Conservation (phyloP, 352 stramenopile genomes). For the Phytopythium montanum region DNA sequence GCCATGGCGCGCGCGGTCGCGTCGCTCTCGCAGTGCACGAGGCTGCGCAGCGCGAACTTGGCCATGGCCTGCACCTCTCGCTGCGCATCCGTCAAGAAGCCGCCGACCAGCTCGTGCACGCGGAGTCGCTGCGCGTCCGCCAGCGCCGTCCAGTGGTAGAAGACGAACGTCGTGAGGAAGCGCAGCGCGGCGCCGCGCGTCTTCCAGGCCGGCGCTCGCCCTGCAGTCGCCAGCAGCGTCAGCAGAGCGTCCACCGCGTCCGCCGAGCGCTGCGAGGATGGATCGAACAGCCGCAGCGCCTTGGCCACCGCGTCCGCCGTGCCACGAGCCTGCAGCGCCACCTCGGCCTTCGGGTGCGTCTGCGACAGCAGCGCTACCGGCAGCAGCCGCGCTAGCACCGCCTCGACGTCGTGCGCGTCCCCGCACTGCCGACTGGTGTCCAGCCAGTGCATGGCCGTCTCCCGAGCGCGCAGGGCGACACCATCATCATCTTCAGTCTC, state of each 20-base stretch:
- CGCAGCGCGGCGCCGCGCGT: slow-evolving; percentile 64
- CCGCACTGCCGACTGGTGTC: slow-evolving; percentile 44
- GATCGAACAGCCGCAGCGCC: slow-evolving; percentile 45
- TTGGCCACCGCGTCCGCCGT: slow-evolving; percentile 48
- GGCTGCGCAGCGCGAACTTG: slow-evolving; percentile 63
- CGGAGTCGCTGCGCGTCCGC: slow-evolving; percentile 26
- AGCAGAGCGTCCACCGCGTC: slow-evolving; percentile 26
- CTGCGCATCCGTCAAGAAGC: slow-evolving; percentile 63
- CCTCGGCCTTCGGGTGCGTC: slow-evolving; percentile 62
- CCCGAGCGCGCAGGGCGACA: slow-evolving; percentile 36
- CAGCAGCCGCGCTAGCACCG: slow-evolving; percentile 47
- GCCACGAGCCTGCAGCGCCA: slow-evolving; percentile 64
- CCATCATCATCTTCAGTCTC: slow-evolving; percentile 2
- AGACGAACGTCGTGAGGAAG: slow-evolving; percentile 69
- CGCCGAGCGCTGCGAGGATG: slow-evolving; percentile 11
- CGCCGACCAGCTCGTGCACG: slow-evolving; percentile 47
- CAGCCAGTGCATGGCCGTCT: slow-evolving; percentile 74
- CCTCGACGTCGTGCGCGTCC: slow-evolving; percentile 35
- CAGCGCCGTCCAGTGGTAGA: slow-evolving; percentile 59
- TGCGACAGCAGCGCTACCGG: slow-evolving; percentile 66
- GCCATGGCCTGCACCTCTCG: slow-evolving; percentile 80
- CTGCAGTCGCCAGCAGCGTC: slow-evolving; percentile 37
- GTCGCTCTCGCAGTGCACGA: slow-evolving; percentile 53
- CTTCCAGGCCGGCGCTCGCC: slow-evolving; percentile 49
- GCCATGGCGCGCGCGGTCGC: slow-evolving; percentile 33